Evolutionary conservation across 768 basidiomycete genomes (phyloP).

Genomic region (Imleria badia): DNA sequence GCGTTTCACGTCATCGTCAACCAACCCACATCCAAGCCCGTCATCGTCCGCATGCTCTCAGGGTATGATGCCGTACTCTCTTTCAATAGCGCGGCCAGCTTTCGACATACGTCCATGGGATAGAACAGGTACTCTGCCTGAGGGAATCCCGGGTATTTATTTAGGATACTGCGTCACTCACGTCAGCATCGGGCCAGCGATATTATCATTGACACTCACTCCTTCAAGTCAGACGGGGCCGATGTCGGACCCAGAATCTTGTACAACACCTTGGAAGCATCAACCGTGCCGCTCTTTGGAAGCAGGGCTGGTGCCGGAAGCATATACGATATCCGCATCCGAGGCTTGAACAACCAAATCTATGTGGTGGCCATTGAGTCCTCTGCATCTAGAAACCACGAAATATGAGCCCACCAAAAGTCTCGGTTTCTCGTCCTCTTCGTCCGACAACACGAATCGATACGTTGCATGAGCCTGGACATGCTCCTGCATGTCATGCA

Average conservation of each 20-base stretch:
- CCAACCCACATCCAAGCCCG: slow-evolving; percentile 82
- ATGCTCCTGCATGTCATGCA: slow-evolving; percentile 89
- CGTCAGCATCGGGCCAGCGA: neutral
- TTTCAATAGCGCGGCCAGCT: slow-evolving; percentile 64
- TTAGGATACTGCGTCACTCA: slow-evolving; percentile 44
- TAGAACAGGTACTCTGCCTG: slow-evolving; percentile 89
- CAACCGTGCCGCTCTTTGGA: slow-evolving; percentile 59
- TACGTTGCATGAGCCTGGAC: slow-evolving; percentile 92
- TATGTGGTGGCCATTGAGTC: slow-evolving; percentile 29
- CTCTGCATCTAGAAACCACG: neutral
- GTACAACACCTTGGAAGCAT: slow-evolving; percentile 83
- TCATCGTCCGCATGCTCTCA: slow-evolving; percentile 73
- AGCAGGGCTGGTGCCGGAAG: slow-evolving; percentile 53
- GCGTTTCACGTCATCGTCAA: slow-evolving; percentile 33
- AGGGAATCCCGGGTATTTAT: slow-evolving; percentile 78
- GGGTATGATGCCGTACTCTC: slow-evolving; percentile 82
- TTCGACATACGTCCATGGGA: slow-evolving; percentile 72
- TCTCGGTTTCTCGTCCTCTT: slow-evolving; percentile 77
- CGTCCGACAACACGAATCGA: slow-evolving; percentile 85
- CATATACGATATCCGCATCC: slow-evolving; percentile 75
- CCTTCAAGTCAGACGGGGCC: slow-evolving; percentile 33
- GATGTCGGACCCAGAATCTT: slow-evolving; percentile 69
- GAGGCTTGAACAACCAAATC: slow-evolving; percentile 97
- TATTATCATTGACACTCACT: slow-evolving; percentile 9
- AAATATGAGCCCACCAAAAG: slow-evolving; percentile 58